Evolutionary conservation across 2,329 filamentous ascomycete genomes (phyloP).

Genomic region (Helminthosporium solani): DNA sequence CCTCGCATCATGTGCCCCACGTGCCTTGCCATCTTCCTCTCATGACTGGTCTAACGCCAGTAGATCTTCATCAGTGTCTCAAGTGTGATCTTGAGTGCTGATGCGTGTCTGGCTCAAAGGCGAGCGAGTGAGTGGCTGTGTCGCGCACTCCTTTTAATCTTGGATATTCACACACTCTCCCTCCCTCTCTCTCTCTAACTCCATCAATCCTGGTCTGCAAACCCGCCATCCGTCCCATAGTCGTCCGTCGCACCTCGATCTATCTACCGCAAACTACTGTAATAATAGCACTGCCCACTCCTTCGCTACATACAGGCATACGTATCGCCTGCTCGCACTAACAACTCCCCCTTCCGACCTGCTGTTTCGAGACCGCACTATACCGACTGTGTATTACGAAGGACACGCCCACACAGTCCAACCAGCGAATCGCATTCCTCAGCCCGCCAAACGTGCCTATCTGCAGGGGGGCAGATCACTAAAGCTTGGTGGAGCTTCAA

Average conservation of each 20-base stretch:
- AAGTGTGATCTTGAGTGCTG: slow-evolving; percentile 27
- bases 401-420: neutral
- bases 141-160: slow-evolving; percentile 21
- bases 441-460: neutral
- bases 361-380: slow-evolving; percentile 7
- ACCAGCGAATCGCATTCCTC: slow-evolving; percentile 1
- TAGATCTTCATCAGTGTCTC: slow-evolving; percentile 36
- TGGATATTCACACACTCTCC: slow-evolving; percentile 8
- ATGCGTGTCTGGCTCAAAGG: slow-evolving; percentile 23
- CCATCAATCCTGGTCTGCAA: too few species aligned
- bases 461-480: neutral
- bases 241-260: too few species aligned
- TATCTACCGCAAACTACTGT: too few species aligned
- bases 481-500: neutral
- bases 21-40: slow-evolving; percentile 12
- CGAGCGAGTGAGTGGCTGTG: slow-evolving; percentile 33
- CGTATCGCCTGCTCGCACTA: neutral
- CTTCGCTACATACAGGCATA: neutral
- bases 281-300: too few species aligned
- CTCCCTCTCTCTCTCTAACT: too few species aligned
- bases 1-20: slow-evolving; percentile 1
- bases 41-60: slow-evolving; percentile 26
- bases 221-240: too few species aligned
- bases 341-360: too few species aligned
- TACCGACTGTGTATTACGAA: neutral